Evolutionary conservation across 1,284 basidiomycete species (phyloP).

Genomic region (Cystobasidiaceae sp.): DNA sequence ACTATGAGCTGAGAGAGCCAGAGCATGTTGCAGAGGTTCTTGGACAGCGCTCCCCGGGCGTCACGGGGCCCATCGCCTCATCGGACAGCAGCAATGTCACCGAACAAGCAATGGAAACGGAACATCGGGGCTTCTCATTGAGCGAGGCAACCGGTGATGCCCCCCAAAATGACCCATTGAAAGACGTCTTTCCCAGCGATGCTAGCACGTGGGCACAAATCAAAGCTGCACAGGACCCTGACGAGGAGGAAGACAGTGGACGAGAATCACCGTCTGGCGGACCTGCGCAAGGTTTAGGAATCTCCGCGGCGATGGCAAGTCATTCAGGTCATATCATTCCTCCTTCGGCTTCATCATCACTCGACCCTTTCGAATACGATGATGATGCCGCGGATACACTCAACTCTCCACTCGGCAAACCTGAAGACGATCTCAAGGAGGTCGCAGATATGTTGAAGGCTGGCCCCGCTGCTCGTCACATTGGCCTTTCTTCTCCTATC

Average conservation of each 20-base stretch:
- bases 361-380: conserved; percentile 32
- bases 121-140: too few species aligned
- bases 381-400: conserved; percentile 21
- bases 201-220: conserved; percentile 37
- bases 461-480: not conserved
- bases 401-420: conserved; percentile 25
- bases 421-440: conserved; percentile 37
- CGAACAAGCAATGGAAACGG: too few species aligned
- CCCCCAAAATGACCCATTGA: conserved; percentile 12
- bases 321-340: conserved; percentile 7
- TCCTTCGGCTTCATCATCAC: conserved; percentile 7
- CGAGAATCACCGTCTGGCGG: not conserved
- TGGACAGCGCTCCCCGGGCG: too few species aligned
- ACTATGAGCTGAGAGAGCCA: not conserved
- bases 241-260: conserved; percentile 13
- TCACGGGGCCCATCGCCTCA: too few species aligned
- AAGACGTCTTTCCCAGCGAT: conserved; percentile 38
- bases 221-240: not conserved
- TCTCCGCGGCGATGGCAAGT: conserved; percentile 13
- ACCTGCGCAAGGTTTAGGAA: conserved; percentile 35
- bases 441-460: conserved; percentile 34
- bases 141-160: too few species aligned
- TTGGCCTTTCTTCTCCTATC: conserved; percentile 39
- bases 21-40: too few species aligned
- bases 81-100: too few species aligned